These are phyloP conservation scores for Xylaria longipes DNA, from an alignment of 495 filamentous ascomycete species.

Conservation along the genomic window DNA sequence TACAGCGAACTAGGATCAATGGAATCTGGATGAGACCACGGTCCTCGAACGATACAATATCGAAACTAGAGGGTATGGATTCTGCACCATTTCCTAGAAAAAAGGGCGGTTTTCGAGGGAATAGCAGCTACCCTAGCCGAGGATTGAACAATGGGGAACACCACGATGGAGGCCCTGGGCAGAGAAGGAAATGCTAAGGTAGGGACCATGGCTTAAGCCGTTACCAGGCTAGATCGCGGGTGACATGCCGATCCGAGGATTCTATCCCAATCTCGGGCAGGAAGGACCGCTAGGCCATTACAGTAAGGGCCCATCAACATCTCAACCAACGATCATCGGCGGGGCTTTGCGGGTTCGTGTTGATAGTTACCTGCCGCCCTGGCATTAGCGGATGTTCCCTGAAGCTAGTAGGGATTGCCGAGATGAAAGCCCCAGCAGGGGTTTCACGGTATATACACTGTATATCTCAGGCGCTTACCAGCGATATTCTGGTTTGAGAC, in stretches of 20 bases:
- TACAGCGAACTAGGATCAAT: slow-evolving; percentile 20
- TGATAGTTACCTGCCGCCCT: not conserved
- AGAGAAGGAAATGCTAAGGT: no score
- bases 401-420: not conserved
- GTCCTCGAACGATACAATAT: not conserved
- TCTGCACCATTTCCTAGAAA: not conserved
- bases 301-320: not conserved
- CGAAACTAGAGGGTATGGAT: not conserved
- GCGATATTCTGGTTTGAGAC: not conserved
- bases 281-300: not conserved
- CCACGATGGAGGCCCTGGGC: no score
- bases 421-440: not conserved
- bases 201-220: no score
- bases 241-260: not conserved
- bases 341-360: not conserved
- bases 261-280: not conserved
- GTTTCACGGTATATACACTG: not conserved
- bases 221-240: no score
- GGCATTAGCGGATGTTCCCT: not conserved
- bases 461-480: not conserved
- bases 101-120: not conserved
- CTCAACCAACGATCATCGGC: not conserved
- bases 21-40: not conserved
- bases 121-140: not conserved
- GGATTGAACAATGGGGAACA: no score